Evolutionary conservation across 345 rosid genomes (phyloP), one percentile per base, ranked within the genome.

Genomic region (Eucalyptus shirleyi): DNA sequence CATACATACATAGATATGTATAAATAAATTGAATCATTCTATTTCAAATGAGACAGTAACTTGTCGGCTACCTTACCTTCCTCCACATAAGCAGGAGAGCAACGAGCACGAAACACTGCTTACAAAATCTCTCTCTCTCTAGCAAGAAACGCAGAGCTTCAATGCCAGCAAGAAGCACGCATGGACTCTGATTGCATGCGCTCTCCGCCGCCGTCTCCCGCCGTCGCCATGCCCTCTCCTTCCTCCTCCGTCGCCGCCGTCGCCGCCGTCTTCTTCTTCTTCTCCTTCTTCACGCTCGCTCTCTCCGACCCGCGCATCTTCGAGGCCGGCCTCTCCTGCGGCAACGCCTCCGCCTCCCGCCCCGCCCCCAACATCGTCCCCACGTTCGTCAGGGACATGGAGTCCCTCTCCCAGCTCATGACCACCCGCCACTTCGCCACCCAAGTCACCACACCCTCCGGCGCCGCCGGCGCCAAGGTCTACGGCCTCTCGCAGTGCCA

Each of bases 401-500:
- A 77, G 47, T 77, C 47, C 30, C 47, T 77, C 34, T n/a, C 67
- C 18, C 40, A 18, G 14, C 89, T 91, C 87, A 82, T 93, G 12
- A 34, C 67, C 30, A 24, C 21, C 12, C 72, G 40, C 11, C 53
- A 23, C 6, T 91, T 89, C 90, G 95, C 90, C 2, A 44, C 82
- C 24, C 88, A 86, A 83, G 90, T 88, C 67, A n/a, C 90, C 55
- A 86, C 59, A 26, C 32, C 47, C 15, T 47, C 50, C 18, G 86
- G 89, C 23, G 50, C 82, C 26, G 93, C 93, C 6, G 32, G 62
- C 26, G 55, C 82, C 26, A 47, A 47, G 49, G 87, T 95, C 10
- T 90, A 92, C 56, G 93, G 91, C 15, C 90, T 94, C 19, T 87
- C 91, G 7, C 96, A 95, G 86, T 95, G 97, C 90, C 93, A 91